Evolutionary conservation across 768 basidiomycete species (phyloP).

Genomic region (Auriscalpium orientale): DNA sequence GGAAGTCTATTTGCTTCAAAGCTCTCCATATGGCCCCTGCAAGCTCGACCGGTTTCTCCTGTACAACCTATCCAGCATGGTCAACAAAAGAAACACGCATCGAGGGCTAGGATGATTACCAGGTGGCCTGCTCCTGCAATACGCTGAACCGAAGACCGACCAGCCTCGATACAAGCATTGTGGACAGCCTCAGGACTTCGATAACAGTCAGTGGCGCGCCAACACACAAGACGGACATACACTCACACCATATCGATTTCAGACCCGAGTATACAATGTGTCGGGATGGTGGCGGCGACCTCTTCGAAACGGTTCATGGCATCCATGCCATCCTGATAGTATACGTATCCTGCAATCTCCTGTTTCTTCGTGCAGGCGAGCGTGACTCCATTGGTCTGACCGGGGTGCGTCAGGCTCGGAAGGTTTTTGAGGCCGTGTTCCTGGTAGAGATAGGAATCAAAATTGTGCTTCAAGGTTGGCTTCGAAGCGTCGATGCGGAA

Average conservation of each 20-base stretch:
- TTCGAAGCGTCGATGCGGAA: neutral
- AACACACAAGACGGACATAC: neutral
- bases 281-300: neutral
- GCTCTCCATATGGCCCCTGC: neutral
- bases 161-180: neutral
- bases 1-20: too few species aligned
- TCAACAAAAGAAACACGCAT: neutral
- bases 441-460: neutral
- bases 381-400: neutral
- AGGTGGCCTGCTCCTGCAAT: neutral
- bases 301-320: neutral
- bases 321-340: neutral
- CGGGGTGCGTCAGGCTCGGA: neutral
- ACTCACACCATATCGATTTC: neutral
- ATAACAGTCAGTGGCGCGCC: neutral
- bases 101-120: neutral
- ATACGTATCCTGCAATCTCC: neutral
- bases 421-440: neutral
- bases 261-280: neutral
- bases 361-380: neutral
- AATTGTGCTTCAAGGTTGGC: neutral
- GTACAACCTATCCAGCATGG: neutral
- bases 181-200: neutral
- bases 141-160: neutral
- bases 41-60: neutral